These are phyloP conservation scores for Fusarium coffeatum DNA, from an alignment of 2,329 filamentous ascomycete species.

Conservation along the genomic window DNA sequence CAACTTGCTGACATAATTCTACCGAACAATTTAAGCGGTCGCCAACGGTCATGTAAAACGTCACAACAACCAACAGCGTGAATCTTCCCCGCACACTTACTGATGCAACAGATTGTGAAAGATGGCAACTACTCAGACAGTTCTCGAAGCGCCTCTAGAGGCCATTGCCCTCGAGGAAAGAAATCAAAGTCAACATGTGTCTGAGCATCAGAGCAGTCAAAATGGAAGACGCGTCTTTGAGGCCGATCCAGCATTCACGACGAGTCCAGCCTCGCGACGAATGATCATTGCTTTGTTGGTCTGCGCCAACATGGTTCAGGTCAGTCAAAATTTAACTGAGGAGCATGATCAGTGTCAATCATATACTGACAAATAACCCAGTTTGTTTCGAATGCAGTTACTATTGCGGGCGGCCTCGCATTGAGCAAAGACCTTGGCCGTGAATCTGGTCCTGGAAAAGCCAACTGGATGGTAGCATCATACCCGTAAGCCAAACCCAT, in stretches of 20 bases:
- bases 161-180: background rate
- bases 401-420: slow-evolving; percentile 10
- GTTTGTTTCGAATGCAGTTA: slow-evolving; percentile 15
- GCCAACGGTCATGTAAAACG: background rate
- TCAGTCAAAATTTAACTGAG: rapidly evolving
- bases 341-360: rapidly evolving
- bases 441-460: slow-evolving; percentile 13
- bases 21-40: slow-evolving; percentile 15
- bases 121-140: slow-evolving; percentile 12
- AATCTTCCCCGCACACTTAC: background rate
- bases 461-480: slow-evolving; percentile 24
- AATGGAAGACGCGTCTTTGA: slow-evolving; percentile 1
- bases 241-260: slow-evolving; percentile 15
- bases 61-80: background rate
- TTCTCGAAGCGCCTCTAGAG: background rate
- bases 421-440: slow-evolving; percentile 15
- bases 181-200: rapidly evolving
- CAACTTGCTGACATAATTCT: background rate
- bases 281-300: slow-evolving; percentile 13
- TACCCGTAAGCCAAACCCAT: background rate
- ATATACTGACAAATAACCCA: background rate
- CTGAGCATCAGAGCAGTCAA: background rate
- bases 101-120: rapidly evolving
- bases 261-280: slow-evolving; percentile 5
- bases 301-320: slow-evolving; percentile 20